Percentiles rank a stretch among this genome's conserved stretches.
Evolutionary conservation across 805 yeast genomes (phyloP).

Genomic region (Hermanozyma aechmeae): DNA sequence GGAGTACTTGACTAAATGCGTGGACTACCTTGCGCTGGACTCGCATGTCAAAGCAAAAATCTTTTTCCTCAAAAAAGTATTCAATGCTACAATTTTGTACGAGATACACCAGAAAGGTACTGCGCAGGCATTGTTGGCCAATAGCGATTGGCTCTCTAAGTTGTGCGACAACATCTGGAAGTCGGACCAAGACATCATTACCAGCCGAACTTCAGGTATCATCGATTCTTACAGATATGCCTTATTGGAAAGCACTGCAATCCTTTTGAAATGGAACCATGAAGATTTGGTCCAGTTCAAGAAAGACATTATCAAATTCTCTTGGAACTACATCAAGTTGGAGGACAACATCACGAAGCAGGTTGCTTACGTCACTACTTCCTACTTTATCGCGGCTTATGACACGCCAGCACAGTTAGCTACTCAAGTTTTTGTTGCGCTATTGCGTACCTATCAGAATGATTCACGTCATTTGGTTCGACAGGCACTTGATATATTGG

Average conservation of each 20-base stretch:
- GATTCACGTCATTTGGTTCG: slow-evolving; percentile 79
- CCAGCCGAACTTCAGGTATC: slow-evolving; percentile 52
- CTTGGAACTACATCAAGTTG: slow-evolving; percentile 86
- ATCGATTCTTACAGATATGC: slow-evolving; percentile 71
- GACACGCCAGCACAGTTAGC: slow-evolving; percentile 87
- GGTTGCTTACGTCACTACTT: slow-evolving; percentile 83
- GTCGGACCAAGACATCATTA: slow-evolving; percentile 42
- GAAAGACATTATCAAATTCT: slow-evolving; percentile 84
- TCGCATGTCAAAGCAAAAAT: slow-evolving; percentile 45
- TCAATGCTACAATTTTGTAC: slow-evolving; percentile 55
- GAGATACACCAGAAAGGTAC: slow-evolving; percentile 46
- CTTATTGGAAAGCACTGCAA: slow-evolving; percentile 70
- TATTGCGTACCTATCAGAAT: slow-evolving; percentile 72
- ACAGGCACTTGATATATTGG: slow-evolving; percentile 80
- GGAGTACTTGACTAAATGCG: slow-evolving; percentile 40
- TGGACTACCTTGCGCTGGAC: slow-evolving; percentile 38
- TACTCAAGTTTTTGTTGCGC: slow-evolving; percentile 85
- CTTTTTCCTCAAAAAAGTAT: slow-evolving; percentile 45
- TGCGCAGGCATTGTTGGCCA: slow-evolving; percentile 36
- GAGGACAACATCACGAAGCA: slow-evolving; percentile 88
- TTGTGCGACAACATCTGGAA: slow-evolving; percentile 70
- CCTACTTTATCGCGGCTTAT: slow-evolving; percentile 76
- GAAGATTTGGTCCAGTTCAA: slow-evolving; percentile 46
- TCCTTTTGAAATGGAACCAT: slow-evolving; percentile 64
- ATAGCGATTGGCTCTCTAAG: slow-evolving; percentile 49